These are phyloP conservation scores for Naegleria gruberi DNA, from an alignment of 208 protist species.

Conservation along the genomic window DNA sequence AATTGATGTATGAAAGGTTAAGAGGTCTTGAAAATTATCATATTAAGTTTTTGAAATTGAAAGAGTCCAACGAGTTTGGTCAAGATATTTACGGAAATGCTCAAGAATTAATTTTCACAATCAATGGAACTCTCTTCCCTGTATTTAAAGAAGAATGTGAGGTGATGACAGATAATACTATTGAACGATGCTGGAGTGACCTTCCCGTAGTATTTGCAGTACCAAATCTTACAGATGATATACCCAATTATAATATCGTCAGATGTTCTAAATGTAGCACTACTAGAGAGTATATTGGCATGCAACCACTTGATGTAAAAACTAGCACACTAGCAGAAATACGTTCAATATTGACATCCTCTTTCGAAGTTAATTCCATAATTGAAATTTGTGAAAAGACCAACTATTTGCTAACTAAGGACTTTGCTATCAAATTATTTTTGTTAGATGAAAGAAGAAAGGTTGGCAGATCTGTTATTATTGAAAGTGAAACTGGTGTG, in stretches of 20 bases:
- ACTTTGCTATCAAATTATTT: constrained; percentile 25
- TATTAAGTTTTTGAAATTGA: neutral
- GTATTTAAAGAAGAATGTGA: neutral
- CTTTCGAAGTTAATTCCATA: neutral
- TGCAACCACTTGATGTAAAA: neutral
- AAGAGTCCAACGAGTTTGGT: neutral
- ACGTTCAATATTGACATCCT: neutral
- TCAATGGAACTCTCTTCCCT: neutral
- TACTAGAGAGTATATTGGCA: too few relatives aligned
- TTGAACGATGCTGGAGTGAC: neutral
- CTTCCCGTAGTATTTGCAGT: neutral
- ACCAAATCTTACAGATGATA: neutral
- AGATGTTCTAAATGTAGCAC: too few relatives aligned
- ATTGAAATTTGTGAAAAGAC: constrained; percentile 26
- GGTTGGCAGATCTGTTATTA: neutral
- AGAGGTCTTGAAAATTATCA: neutral
- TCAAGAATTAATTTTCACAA: neutral
- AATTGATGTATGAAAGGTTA: neutral
- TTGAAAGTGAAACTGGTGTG: neutral
- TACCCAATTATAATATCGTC: neutral
- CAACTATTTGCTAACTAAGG: constrained; percentile 6
- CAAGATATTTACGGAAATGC: neutral
- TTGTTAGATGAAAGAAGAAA: constrained; percentile 24
- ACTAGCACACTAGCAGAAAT: neutral
- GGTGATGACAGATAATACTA: neutral